Conservation (phyloP, 768 basidiomycete genomes). For the Tricholoma furcatifolium region DNA sequence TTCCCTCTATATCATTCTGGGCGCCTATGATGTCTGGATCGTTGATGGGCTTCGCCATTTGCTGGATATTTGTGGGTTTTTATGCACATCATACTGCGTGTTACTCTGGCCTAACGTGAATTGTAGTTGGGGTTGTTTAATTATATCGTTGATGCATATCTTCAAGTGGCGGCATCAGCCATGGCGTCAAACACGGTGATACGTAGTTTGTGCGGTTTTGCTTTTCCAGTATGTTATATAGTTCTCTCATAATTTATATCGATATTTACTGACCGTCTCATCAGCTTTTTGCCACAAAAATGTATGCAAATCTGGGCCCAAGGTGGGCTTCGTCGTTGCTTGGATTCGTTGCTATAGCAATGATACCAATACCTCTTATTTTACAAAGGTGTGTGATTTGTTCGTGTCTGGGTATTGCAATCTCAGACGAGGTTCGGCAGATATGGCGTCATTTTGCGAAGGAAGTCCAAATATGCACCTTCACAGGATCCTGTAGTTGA, state of each 20-base stretch:
- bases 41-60: slow-evolving; percentile 51
- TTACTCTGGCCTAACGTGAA: background rate
- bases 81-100: background rate
- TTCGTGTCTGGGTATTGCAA: background rate
- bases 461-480: slow-evolving; percentile 43
- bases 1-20: slow-evolving; percentile 49
- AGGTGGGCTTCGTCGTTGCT: slow-evolving; percentile 61
- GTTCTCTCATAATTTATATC: background rate
- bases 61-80: slow-evolving; percentile 51
- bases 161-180: slow-evolving; percentile 54
- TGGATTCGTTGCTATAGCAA: slow-evolving; percentile 46
- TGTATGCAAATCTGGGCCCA: slow-evolving; percentile 50
- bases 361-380: slow-evolving; percentile 55
- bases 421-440: slow-evolving; percentile 16
- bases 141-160: slow-evolving; percentile 63
- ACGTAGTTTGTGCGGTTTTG: slow-evolving; percentile 53
- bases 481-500: slow-evolving; percentile 9
- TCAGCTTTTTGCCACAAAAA: slow-evolving; percentile 53
- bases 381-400: slow-evolving; percentile 30
- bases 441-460: slow-evolving; percentile 42
- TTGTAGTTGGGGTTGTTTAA: slow-evolving; percentile 51
- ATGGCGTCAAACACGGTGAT: slow-evolving; percentile 52
- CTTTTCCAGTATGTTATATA: slow-evolving; percentile 39
- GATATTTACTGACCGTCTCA: slow-evolving; percentile 11
- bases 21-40: slow-evolving; percentile 50